Conservation (phyloP, 371 early-diverging fungal species). For the Rhizomucor pusillus region DNA sequence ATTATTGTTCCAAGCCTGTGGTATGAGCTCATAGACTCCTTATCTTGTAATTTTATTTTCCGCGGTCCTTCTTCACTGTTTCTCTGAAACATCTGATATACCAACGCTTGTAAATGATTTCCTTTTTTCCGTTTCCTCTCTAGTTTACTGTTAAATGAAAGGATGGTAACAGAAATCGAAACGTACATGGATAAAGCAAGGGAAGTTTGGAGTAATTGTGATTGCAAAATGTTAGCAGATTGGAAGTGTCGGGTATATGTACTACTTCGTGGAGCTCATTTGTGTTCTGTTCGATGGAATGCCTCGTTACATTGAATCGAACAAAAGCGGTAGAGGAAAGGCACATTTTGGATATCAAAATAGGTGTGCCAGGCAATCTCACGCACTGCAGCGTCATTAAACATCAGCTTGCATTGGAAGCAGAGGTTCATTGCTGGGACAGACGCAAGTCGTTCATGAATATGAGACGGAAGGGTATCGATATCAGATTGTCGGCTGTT, state of each 20-base stretch:
- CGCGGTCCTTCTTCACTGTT: too few species aligned
- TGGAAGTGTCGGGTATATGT: too few species aligned
- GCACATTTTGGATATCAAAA: slow-evolving; percentile 20
- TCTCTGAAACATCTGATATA: too few species aligned
- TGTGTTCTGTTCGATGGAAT: neutral
- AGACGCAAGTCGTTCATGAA: slow-evolving; percentile 18
- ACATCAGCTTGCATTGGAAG: slow-evolving; percentile 19
- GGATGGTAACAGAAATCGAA: too few species aligned
- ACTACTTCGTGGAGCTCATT: neutral
- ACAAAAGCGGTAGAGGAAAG: slow-evolving; percentile 34
- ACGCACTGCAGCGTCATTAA: slow-evolving; percentile 20
- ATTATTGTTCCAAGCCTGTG: slow-evolving; percentile 39
- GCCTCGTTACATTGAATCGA: slow-evolving; percentile 21
- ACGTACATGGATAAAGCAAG: too few species aligned
- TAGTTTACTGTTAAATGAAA: too few species aligned
- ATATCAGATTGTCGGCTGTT: neutral
- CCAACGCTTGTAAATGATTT: too few species aligned
- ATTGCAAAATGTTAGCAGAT: too few species aligned
- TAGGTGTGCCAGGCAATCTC: slow-evolving; percentile 25
- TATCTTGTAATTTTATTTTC: neutral
- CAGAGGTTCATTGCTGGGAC: slow-evolving; percentile 21
- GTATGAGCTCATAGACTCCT: slow-evolving; percentile 10
- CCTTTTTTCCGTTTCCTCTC: too few species aligned
- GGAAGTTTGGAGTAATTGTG: too few species aligned
- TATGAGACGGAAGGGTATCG: slow-evolving; percentile 10